These are phyloP conservation scores for Rhodotorula mucilaginosa DNA, from an alignment of 1,284 basidiomycete species.

Conservation along the genomic window DNA sequence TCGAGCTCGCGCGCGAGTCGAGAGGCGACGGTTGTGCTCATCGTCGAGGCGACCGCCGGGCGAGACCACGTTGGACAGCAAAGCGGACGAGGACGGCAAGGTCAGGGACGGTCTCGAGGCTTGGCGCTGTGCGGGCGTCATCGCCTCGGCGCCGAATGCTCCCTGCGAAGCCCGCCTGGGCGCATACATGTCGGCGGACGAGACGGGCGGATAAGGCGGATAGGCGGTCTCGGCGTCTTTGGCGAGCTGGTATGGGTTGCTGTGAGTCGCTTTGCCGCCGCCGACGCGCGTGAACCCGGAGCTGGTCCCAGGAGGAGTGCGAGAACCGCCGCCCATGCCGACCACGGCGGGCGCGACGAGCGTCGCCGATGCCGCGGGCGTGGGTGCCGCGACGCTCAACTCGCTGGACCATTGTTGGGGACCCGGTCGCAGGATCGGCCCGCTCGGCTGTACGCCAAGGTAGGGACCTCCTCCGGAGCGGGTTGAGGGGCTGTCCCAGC, in stretches of 20 bases:
- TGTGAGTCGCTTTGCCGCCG: constrained; percentile 61
- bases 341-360: constrained; percentile 37
- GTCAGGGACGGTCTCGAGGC: constrained; percentile 19
- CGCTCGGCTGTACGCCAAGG: constrained; percentile 31
- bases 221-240: constrained; percentile 10
- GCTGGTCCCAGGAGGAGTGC: constrained; percentile 26
- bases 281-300: constrained; percentile 74
- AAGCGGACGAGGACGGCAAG: constrained; percentile 24
- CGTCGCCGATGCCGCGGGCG: constrained; percentile 8
- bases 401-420: constrained; percentile 27
- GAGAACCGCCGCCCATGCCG: constrained; percentile 45
- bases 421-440: constrained; percentile 21
- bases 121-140: background rate
- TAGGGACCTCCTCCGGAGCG: constrained; percentile 20
- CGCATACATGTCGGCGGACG: constrained; percentile 32
- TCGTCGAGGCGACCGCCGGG: constrained; percentile 22
- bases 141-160: constrained; percentile 15
- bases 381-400: constrained; percentile 5
- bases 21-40: constrained; percentile 20
- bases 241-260: constrained; percentile 39
- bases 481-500: constrained; percentile 50
- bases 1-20: background rate
- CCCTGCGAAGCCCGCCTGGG: constrained; percentile 20
- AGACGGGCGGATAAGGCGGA: constrained; percentile 29
- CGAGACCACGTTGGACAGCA: constrained; percentile 36